These are phyloP conservation scores for Sphaerulina musiva DNA, from an alignment of 2,329 filamentous ascomycete genomes.

Conservation along the genomic window DNA sequence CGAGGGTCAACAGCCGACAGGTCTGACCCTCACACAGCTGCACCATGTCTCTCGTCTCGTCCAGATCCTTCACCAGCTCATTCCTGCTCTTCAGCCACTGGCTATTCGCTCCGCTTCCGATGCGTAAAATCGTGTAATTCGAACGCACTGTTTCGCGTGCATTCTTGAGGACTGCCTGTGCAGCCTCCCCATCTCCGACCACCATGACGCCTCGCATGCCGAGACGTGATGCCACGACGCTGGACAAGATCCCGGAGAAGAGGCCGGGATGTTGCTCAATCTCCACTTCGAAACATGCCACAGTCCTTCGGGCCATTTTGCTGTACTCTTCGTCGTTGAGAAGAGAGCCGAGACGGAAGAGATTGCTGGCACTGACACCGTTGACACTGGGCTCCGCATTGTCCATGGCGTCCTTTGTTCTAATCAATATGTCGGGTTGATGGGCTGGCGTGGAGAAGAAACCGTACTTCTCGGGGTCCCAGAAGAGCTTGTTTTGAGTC, in stretches of 20 bases:
- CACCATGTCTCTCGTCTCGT: constrained; percentile 38
- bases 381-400: constrained; percentile 86
- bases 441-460: constrained; percentile 66
- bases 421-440: constrained; percentile 66
- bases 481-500: constrained; percentile 69
- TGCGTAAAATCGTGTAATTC: constrained; percentile 34
- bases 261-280: constrained; percentile 89
- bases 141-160: constrained; percentile 36
- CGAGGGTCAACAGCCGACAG: constrained; percentile 29
- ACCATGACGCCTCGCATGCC: constrained; percentile 59
- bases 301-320: constrained; percentile 62
- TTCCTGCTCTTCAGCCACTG: constrained; percentile 50
- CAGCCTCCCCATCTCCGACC: constrained; percentile 42
- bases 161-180: constrained; percentile 38
- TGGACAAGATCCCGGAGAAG: constrained; percentile 72
- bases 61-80: constrained; percentile 39
- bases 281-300: constrained; percentile 83
- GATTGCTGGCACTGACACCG: constrained; percentile 74
- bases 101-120: constrained; percentile 34
- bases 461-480: constrained; percentile 55
- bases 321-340: constrained; percentile 61
- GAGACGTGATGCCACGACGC: constrained; percentile 66
- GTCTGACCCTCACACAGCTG: constrained; percentile 43
- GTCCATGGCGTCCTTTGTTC: constrained; percentile 93
- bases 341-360: constrained; percentile 71